Evolutionary conservation across 2,329 filamentous ascomycete species (phyloP), one percentile per base, ranked within the genome.

Genomic region (Aspergillus sojae): DNA sequence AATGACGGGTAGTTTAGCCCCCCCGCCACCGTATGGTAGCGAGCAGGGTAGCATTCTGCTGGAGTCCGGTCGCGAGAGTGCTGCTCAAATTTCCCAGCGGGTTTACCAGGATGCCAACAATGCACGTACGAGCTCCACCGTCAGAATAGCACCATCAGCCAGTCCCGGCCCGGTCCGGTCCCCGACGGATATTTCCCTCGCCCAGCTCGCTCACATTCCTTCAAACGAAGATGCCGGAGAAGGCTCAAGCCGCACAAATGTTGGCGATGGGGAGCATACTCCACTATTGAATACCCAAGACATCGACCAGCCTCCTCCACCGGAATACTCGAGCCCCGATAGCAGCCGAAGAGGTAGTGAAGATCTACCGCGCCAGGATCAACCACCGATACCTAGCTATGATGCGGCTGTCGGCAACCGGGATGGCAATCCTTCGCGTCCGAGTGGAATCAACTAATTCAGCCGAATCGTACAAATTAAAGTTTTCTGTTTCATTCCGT

Each of bases 11-110:
- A 97, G 93, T 73, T 84, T 99, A 64, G 95, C 95, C 32, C 95
- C 95, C 19, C 95, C 95, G 50, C 95, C 95, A 57, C 95, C 95
- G 1, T 99, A 99, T 75, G 95, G 95, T 55, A 97, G 93, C 66
- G 95, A 98, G 80, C 93, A 97, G 79, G 95, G 95, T 71, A 97
- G 94, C 75, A 97, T 99, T 70, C 83, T 99, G 32, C 86, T 99
- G 14, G 95, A 97, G 76, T 89, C 92, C 6, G 95, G 95, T 14
- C 86, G 85, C 55, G 83, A 88, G 75, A 84, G 85, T 70, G 74
- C 78, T 67, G 72, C 75, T 66, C 68, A 76, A 70, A 70, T 76
- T 11, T 74, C 75, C 60, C 74, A 77, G 56, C 73, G 78, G 56
- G 72, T 83, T 61, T 76, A 79, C 63, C 75, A 85, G 58, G 84